phyloP scores from a whole-genome alignment of 2,329 filamentous ascomycete genomes.

The Venturia effusa region DNA sequence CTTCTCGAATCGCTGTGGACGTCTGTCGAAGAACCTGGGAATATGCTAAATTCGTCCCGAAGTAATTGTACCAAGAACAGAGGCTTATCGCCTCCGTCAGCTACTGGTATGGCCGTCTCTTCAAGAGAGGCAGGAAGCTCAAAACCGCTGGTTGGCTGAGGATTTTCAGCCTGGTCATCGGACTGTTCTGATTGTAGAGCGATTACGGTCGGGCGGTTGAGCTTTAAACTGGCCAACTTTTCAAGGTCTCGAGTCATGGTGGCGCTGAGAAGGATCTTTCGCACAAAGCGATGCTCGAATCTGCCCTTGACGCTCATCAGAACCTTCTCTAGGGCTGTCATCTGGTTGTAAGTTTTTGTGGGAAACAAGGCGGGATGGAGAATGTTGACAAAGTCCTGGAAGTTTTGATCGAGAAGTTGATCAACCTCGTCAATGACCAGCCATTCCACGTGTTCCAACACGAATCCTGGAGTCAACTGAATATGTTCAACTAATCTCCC shows the following conservation, averaged over 20 bases:
- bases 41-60: conserved; percentile 15
- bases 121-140: conserved; percentile 44
- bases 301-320: conserved; percentile 42
- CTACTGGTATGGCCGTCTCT: conserved; percentile 39
- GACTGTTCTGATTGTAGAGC: conserved; percentile 43
- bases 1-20: conserved; percentile 20
- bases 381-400: conserved; percentile 76
- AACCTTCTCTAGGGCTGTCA: conserved; percentile 20
- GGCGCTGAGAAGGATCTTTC: conserved; percentile 80
- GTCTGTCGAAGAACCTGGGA: conserved; percentile 15
- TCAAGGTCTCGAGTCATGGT: conserved; percentile 84
- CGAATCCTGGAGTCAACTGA: conserved; percentile 72
- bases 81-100: conserved; percentile 49
- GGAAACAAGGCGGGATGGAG: conserved; percentile 53
- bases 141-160: conserved; percentile 27
- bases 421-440: conserved; percentile 90
- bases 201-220: conserved; percentile 65
- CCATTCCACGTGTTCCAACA: conserved; percentile 69
- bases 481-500: conserved; percentile 88
- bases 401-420: conserved; percentile 80
- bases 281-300: conserved; percentile 39
- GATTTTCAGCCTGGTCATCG: conserved; percentile 17
- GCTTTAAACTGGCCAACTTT: conserved; percentile 61
- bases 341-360: conserved; percentile 22
- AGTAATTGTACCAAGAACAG: conserved; percentile 76